Percentiles rank a stretch among this genome's conserved stretches.
Evolutionary conservation across 768 basidiomycete species (phyloP).

Genomic region (Dentipellis sp.): DNA sequence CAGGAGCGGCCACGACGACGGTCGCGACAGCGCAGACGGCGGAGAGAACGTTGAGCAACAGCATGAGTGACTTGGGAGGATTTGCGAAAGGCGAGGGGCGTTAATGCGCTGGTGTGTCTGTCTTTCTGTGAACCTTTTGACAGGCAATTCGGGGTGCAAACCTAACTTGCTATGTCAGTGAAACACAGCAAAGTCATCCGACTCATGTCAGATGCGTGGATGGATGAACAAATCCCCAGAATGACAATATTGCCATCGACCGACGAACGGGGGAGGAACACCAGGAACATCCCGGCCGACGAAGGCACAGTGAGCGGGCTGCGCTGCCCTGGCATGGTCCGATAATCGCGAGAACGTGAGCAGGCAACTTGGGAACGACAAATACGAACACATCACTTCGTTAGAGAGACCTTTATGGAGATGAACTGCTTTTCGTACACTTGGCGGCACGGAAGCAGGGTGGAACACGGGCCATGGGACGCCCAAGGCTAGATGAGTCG

Average conservation of each 20-base stretch:
- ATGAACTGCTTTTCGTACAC: too few relatives aligned
- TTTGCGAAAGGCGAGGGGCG: too few relatives aligned
- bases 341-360: background rate
- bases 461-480: too few relatives aligned
- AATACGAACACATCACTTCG: too few relatives aligned
- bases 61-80: background rate
- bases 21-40: background rate
- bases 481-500: too few relatives aligned
- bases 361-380: background rate
- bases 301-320: background rate
- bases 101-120: too few relatives aligned
- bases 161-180: too few relatives aligned
- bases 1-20: background rate
- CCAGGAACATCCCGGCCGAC: background rate
- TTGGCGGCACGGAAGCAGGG: too few relatives aligned
- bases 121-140: too few relatives aligned
- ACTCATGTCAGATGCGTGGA: background rate
- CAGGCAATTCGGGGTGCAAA: too few relatives aligned
- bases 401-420: too few relatives aligned
- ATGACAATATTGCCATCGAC: background rate
- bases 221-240: background rate
- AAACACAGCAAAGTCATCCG: background rate
- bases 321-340: background rate
- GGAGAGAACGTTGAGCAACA: background rate
- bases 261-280: background rate